Evolutionary conservation across 768 basidiomycete genomes (phyloP).

Genomic region (Termitomyces sp.): DNA sequence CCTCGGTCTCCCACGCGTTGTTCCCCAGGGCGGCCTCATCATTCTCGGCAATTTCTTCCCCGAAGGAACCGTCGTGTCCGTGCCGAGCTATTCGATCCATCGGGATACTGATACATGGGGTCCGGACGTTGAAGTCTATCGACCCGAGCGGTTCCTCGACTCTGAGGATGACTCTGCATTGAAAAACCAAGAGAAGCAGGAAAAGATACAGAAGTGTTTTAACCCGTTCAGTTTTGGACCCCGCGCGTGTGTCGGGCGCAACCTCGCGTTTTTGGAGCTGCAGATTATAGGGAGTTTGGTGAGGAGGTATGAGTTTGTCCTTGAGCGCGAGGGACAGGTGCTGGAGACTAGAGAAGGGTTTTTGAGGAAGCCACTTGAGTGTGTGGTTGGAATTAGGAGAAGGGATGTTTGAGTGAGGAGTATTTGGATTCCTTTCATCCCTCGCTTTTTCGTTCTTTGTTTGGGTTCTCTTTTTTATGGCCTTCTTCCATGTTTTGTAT

Average conservation of each 20-base stretch:
- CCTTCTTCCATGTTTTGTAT: too few relatives aligned
- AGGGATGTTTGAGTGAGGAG: constrained; percentile 31
- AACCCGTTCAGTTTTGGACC: constrained; percentile 87
- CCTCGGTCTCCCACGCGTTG: constrained; percentile 76
- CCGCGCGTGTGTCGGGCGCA: constrained; percentile 79
- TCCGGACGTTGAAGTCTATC: constrained; percentile 61
- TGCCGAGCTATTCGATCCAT: constrained; percentile 82
- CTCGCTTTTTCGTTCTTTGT: too few relatives aligned
- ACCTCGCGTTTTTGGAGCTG: constrained; percentile 75
- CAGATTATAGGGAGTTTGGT: constrained; percentile 74
- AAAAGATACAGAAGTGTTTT: constrained; percentile 62
- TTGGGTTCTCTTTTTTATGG: too few relatives aligned
- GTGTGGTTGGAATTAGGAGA: constrained; percentile 67
- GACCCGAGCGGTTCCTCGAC: constrained; percentile 87
- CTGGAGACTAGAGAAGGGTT: constrained; percentile 81
- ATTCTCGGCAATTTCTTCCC: constrained; percentile 55
- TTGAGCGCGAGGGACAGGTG: constrained; percentile 57
- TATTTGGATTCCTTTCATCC: too few relatives aligned
- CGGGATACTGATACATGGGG: constrained; percentile 73
- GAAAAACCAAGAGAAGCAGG: constrained; percentile 32
- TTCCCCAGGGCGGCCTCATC: constrained; percentile 68
- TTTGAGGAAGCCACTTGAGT: constrained; percentile 74
- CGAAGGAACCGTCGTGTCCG: constrained; percentile 71
- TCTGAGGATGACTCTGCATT: constrained; percentile 1
- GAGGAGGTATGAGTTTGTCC: constrained; percentile 68